These are phyloP conservation scores for Penicillium sp. DNA, from an alignment of 2,329 filamentous ascomycete genomes.

Conservation along the genomic window DNA sequence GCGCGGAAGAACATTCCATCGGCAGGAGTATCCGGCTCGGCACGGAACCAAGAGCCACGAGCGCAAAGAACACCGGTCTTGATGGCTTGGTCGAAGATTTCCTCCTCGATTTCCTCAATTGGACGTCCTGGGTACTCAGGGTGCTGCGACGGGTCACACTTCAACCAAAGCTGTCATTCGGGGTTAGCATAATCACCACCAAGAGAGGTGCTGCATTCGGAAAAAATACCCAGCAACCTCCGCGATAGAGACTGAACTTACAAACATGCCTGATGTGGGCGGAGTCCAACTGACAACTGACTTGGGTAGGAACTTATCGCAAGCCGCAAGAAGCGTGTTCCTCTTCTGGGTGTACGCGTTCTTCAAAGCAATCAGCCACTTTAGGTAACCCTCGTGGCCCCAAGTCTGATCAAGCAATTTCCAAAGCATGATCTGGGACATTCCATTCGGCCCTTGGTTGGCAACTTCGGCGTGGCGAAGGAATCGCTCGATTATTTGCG, in stretches of 20 bases:
- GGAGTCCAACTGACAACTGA: constrained; percentile 74
- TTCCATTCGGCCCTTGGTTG: constrained; percentile 75
- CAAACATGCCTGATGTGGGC: constrained; percentile 65
- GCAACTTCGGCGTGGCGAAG: constrained; percentile 74
- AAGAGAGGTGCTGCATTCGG: background rate
- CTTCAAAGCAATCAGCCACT: constrained; percentile 77
- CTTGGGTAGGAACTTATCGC: constrained; percentile 70
- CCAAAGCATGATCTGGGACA: constrained; percentile 75
- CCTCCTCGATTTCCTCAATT: background rate
- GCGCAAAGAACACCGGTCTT: background rate
- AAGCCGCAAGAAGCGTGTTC: constrained; percentile 72
- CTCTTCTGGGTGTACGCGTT: constrained; percentile 73
- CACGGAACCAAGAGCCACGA: background rate
- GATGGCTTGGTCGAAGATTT: background rate
- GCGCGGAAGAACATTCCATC: constrained; percentile 2
- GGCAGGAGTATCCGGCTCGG: background rate
- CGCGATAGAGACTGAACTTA: background rate
- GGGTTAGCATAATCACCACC: background rate
- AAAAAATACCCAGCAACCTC: background rate
- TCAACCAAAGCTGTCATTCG: background rate
- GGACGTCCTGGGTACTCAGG: background rate
- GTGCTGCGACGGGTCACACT: background rate
- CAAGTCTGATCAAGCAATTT: constrained; percentile 84
- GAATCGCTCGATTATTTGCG: constrained; percentile 76
- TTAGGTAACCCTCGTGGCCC: constrained; percentile 81